phyloP scores from a whole-genome alignment of 1,284 basidiomycete genomes.

The Gomphus bonarii region DNA sequence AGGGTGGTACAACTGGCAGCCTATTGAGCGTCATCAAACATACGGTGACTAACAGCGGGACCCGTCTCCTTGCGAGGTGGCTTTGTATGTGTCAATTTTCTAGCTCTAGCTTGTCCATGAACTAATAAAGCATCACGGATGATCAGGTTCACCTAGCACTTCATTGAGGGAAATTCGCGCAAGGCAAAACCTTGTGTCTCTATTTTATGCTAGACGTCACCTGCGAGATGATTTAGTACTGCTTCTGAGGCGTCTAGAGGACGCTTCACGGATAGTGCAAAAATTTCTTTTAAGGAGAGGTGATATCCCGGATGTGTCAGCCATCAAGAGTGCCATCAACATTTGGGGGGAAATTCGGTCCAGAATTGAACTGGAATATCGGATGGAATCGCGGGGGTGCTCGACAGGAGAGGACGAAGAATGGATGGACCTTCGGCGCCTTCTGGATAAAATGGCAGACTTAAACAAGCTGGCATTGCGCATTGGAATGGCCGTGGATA shows the following conservation, averaged over 20 bases:
- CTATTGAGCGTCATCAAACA: constrained; percentile 70
- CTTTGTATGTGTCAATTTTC: constrained; percentile 44
- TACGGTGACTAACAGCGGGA: constrained; percentile 74
- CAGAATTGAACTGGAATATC: constrained; percentile 44
- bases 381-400: constrained; percentile 36
- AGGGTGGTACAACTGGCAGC: constrained; percentile 67
- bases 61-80: constrained; percentile 66
- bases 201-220: constrained; percentile 55
- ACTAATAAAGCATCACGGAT: not conserved
- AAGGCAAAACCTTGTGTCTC: constrained; percentile 72
- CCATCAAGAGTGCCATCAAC: constrained; percentile 51
- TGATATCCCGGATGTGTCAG: constrained; percentile 52
- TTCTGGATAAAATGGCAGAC: constrained; percentile 46
- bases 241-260: constrained; percentile 51
- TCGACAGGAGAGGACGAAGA: constrained; percentile 25
- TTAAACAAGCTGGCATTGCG: constrained; percentile 46
- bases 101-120: constrained; percentile 9
- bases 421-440: constrained; percentile 42
- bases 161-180: constrained; percentile 62
- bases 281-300: constrained; percentile 67
- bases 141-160: constrained; percentile 75
- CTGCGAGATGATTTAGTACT: constrained; percentile 61
- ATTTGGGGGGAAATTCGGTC: constrained; percentile 44
- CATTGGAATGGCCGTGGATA: constrained; percentile 50
- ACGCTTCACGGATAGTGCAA: constrained; percentile 73